A percentile compares a stretch with the other conserved stretches of the same genome.
Evolutionary conservation across 768 basidiomycete genomes (phyloP).

Genomic region (Chalciporus pseudorubinellus): DNA sequence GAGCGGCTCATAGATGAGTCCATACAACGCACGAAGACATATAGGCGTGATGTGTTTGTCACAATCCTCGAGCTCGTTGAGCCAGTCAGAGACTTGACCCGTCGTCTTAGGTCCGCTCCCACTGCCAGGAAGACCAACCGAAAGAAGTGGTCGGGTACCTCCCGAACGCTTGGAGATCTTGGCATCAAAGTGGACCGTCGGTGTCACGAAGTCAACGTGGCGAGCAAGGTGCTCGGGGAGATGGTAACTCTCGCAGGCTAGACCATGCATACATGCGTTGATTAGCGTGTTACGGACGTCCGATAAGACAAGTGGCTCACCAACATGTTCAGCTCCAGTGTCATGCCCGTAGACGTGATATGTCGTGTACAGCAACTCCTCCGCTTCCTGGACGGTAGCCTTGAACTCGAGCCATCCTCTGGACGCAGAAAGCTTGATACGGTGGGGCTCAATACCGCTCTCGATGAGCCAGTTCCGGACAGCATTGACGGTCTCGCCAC

Average conservation of each 20-base stretch:
- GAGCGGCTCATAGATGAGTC: slow-evolving; percentile 40
- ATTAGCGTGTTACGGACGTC: background rate
- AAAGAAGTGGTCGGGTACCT: background rate
- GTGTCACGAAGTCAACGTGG: slow-evolving; percentile 45
- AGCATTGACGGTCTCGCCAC: slow-evolving; percentile 32
- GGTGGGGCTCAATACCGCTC: slow-evolving; percentile 36
- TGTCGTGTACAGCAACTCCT: slow-evolving; percentile 41
- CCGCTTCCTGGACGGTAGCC: slow-evolving; percentile 42
- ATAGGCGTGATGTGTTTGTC: slow-evolving; percentile 49
- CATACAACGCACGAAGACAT: slow-evolving; percentile 53
- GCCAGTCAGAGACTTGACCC: slow-evolving; percentile 20
- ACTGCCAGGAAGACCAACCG: slow-evolving; percentile 13
- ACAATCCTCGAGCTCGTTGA: slow-evolving; percentile 28
- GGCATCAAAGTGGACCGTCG: slow-evolving; percentile 42
- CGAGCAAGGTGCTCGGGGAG: slow-evolving; percentile 36
- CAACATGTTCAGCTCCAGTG: slow-evolving; percentile 37
- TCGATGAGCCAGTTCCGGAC: slow-evolving; percentile 42
- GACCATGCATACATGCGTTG: background rate
- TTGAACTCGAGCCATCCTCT: slow-evolving; percentile 42
- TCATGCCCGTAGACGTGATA: slow-evolving; percentile 42
- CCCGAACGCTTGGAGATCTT: slow-evolving; percentile 25
- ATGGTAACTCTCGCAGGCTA: slow-evolving; percentile 41
- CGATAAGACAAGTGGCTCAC: slow-evolving; percentile 19
- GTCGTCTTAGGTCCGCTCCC: slow-evolving; percentile 18
- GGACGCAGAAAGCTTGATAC: slow-evolving; percentile 33